These are phyloP conservation scores for Serendipita vermifera DNA, from an alignment of 768 basidiomycete species.

Conservation along the genomic window DNA sequence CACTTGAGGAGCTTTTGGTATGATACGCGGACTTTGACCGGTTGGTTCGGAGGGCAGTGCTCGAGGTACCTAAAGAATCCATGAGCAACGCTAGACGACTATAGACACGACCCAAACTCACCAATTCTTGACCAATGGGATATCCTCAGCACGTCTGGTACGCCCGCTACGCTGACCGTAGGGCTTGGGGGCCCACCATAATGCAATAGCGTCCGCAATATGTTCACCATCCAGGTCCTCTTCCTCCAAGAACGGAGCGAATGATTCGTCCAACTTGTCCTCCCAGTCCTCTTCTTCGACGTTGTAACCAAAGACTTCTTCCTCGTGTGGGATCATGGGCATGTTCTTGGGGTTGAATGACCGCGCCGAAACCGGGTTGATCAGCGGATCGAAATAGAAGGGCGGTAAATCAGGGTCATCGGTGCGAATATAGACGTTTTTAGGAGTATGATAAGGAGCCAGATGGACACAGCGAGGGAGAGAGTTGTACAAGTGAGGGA, in stretches of 20 bases:
- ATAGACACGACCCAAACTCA: not conserved
- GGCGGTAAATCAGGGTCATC: conserved; percentile 99
- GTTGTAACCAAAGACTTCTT: conserved; percentile 76
- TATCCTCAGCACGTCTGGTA: conserved; percentile 87
- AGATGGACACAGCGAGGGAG: conserved; percentile 89
- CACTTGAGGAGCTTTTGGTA: conserved; percentile 97
- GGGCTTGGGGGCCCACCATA: conserved; percentile 98
- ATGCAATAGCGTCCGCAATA: conserved; percentile 90
- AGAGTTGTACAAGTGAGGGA: conserved; percentile 98
- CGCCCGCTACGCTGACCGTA: conserved; percentile 85
- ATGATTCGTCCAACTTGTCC: conserved; percentile 45
- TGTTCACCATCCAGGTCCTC: conserved; percentile 75
- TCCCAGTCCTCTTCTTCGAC: conserved; percentile 80
- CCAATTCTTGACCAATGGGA: conserved; percentile 96
- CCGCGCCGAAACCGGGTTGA: conserved; percentile 92
- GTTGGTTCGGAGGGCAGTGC: conserved; percentile 90
- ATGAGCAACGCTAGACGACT: not conserved
- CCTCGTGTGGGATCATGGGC: conserved; percentile 78
- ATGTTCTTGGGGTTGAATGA: conserved; percentile 73
- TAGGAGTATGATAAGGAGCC: conserved; percentile 82
- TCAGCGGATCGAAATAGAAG: conserved; percentile 97
- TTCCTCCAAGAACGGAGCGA: conserved; percentile 69
- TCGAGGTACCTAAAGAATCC: conserved; percentile 50
- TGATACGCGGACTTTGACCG: conserved; percentile 96
- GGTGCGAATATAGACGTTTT: conserved; percentile 97